Conservation (phyloP, 768 basidiomycete species). For the Porpolomopsis calyptriformis region DNA sequence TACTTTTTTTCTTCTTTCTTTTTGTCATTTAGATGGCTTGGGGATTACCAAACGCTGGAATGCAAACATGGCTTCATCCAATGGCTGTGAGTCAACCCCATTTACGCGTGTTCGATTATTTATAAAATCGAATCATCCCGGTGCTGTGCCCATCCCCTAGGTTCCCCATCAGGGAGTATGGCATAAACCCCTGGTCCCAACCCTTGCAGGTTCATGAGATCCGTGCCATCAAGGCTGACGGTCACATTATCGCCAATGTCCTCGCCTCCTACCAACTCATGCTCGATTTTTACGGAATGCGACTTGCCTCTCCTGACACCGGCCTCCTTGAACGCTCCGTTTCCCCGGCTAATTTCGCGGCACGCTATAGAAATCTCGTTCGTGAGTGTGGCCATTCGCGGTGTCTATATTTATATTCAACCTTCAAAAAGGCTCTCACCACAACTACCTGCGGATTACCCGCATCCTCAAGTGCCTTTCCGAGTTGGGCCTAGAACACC, state of each 20-base stretch:
- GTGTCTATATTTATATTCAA: no score
- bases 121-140: background rate
- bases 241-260: slow-evolving; percentile 38
- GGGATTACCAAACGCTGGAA: slow-evolving; percentile 53
- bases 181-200: slow-evolving; percentile 60
- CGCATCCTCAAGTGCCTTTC: slow-evolving; percentile 69
- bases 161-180: slow-evolving; percentile 65
- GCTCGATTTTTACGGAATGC: slow-evolving; percentile 77
- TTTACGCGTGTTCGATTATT: background rate
- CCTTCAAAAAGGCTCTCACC: slow-evolving; percentile 39
- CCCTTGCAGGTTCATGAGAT: slow-evolving; percentile 61
- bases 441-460: slow-evolving; percentile 69
- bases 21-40: slow-evolving; percentile 44
- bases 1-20: background rate
- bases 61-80: slow-evolving; percentile 65
- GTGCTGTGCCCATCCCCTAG: slow-evolving; percentile 27
- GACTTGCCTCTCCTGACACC: slow-evolving; percentile 43
- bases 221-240: slow-evolving; percentile 40
- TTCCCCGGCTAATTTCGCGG: slow-evolving; percentile 37
- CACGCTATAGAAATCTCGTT: slow-evolving; percentile 53
- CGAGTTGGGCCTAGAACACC: slow-evolving; percentile 53
- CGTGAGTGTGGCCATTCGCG: slow-evolving; percentile 49
- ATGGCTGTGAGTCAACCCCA: slow-evolving; percentile 50
- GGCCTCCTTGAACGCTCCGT: slow-evolving; percentile 47
- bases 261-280: slow-evolving; percentile 57